A percentile compares a stretch with the other conserved stretches of the same genome.
Evolutionary conservation across 345 rosid species (phyloP).

Genomic region (Rhizophora apiculata): DNA sequence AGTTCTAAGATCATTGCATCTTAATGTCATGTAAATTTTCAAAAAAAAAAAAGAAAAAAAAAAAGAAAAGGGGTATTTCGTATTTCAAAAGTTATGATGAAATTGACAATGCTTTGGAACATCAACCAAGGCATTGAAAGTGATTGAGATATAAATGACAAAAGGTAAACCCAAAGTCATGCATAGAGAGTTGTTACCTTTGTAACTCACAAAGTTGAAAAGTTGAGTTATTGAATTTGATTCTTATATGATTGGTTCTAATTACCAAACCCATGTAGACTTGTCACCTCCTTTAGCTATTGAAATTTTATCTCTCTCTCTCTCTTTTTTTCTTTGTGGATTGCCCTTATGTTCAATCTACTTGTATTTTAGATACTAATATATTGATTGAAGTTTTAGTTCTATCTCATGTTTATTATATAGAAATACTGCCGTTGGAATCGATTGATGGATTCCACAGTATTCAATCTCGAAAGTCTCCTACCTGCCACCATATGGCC

Average conservation of each 20-base stretch:
- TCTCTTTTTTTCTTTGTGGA: not conserved
- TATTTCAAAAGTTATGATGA: constrained; percentile 15
- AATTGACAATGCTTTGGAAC: constrained; percentile 32
- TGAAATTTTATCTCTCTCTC: not conserved
- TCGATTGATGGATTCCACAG: not conserved
- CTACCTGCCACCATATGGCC: not conserved
- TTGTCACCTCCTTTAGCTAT: constrained; percentile 13
- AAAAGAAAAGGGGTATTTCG: constrained; percentile 1
- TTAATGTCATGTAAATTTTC: not conserved
- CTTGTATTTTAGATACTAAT: too few relatives aligned
- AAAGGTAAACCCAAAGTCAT: too few relatives aligned
- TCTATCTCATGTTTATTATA: too few relatives aligned
- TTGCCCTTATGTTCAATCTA: not conserved
- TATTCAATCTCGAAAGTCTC: not conserved
- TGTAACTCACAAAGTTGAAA: not conserved
- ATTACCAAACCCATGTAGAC: constrained; percentile 23
- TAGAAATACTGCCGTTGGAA: too few relatives aligned
- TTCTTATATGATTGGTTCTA: not conserved
- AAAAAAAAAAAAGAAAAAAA: not conserved
- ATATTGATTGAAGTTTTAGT: too few relatives aligned
- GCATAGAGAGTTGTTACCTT: too few relatives aligned
- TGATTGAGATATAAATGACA: constrained; percentile 9
- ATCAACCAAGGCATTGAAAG: constrained; percentile 24
- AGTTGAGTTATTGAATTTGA: too few relatives aligned
- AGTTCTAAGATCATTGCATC: not conserved